A percentile compares a stretch with the other conserved stretches of the same genome.
Conservation (phyloP, 2,329 filamentous ascomycete genomes). For the Coniochaeta ligniaria region DNA sequence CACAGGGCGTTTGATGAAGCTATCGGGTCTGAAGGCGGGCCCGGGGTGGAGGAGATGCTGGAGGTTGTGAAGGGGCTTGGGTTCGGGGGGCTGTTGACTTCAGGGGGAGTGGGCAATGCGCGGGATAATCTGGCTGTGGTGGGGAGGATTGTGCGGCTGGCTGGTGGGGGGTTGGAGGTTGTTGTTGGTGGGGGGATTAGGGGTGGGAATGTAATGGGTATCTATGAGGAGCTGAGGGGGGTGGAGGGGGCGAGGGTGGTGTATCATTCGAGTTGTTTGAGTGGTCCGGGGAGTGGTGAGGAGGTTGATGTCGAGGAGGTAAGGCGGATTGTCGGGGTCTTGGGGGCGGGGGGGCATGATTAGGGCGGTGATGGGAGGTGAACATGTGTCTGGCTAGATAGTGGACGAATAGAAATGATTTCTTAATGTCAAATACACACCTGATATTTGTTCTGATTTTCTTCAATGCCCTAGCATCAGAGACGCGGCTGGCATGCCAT, state of each 20-base stretch:
- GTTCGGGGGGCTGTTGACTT: conserved; percentile 45
- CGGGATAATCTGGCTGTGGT: conserved; percentile 30
- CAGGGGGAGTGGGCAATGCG: conserved; percentile 38
- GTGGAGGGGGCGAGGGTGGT: background rate
- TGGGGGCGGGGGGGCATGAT: background rate
- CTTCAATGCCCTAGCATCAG: too few species aligned
- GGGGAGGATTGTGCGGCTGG: conserved; percentile 22
- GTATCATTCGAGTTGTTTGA: background rate
- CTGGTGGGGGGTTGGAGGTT: conserved; percentile 30
- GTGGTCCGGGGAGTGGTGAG: background rate
- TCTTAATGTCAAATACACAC: too few species aligned
- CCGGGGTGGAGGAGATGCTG: conserved; percentile 15
- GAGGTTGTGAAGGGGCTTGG: conserved; percentile 30
- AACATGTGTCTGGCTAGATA: background rate
- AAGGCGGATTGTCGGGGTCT: background rate
- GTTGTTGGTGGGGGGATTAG: conserved; percentile 46
- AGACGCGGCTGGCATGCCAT: too few species aligned
- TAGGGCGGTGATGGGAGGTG: background rate
- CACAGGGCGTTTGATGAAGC: conserved; percentile 50
- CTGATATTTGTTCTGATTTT: too few species aligned
- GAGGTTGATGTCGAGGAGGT: conserved; percentile 9
- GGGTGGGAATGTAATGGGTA: conserved; percentile 25
- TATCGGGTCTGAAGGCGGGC: conserved; percentile 12
- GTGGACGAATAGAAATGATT: background rate
- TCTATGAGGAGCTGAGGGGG: background rate